Conservation (phyloP, 2,329 filamentous ascomycete genomes). For the Trichoderma atrobrunneum region DNA sequence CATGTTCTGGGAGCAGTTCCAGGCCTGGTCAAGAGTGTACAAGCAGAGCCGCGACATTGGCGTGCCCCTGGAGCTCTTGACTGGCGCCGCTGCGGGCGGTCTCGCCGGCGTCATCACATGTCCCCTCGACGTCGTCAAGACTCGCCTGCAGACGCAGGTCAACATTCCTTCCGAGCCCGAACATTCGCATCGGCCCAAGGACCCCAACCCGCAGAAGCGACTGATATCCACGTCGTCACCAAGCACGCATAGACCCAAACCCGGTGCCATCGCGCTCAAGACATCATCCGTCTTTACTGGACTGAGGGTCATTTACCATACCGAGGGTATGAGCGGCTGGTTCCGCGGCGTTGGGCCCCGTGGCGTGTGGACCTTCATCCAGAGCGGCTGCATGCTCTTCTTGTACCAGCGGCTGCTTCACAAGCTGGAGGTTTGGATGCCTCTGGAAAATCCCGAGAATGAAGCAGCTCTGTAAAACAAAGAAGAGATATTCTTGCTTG, state of each 20-base stretch:
- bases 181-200: slow-evolving; percentile 30
- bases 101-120: slow-evolving; percentile 93
- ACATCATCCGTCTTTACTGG: slow-evolving; percentile 88
- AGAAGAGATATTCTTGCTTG: background rate
- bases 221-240: slow-evolving; percentile 88
- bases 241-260: slow-evolving; percentile 75
- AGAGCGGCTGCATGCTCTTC: slow-evolving; percentile 95
- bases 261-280: slow-evolving; percentile 75
- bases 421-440: slow-evolving; percentile 60
- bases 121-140: slow-evolving; percentile 96
- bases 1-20: slow-evolving; percentile 96
- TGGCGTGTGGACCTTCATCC: slow-evolving; percentile 94
- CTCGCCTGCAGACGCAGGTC: slow-evolving; percentile 89
- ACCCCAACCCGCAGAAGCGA: slow-evolving; percentile 56
- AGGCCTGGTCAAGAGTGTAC: slow-evolving; percentile 74
- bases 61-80: slow-evolving; percentile 78
- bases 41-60: slow-evolving; percentile 82
- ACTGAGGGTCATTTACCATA: slow-evolving; percentile 81
- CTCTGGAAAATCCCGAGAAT: slow-evolving; percentile 23
- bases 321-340: slow-evolving; percentile 84
- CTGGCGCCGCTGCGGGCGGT: slow-evolving; percentile 84
- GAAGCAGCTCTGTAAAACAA: slow-evolving; percentile 6
- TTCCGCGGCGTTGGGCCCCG: slow-evolving; percentile 93
- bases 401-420: slow-evolving; percentile 86
- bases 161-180: slow-evolving; percentile 24